These are phyloP conservation scores for Myriosclerotinia duriaeana DNA, from an alignment of 2,329 filamentous ascomycete genomes.

Conservation along the genomic window DNA sequence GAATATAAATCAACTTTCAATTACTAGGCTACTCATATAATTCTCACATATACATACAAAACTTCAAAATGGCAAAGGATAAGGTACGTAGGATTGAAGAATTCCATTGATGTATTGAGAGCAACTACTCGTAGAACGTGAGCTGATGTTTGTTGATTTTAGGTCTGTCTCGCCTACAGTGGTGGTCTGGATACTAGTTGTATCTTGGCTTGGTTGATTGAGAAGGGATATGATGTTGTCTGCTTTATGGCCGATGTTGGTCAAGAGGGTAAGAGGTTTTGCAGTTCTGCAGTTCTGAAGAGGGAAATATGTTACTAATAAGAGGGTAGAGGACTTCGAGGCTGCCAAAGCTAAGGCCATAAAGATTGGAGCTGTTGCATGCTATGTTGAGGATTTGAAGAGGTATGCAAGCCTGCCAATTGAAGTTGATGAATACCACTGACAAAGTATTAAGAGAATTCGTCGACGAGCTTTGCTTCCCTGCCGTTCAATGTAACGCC, in stretches of 20 bases:
- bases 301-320: constrained; percentile 16
- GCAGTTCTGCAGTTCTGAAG: constrained; percentile 32
- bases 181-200: constrained; percentile 49
- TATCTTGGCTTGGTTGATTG: constrained; percentile 48
- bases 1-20: constrained; percentile 1
- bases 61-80: constrained; percentile 35
- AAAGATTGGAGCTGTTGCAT: constrained; percentile 43
- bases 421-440: neutral
- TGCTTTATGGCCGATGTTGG: constrained; percentile 68
- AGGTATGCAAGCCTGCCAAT: neutral
- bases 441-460: constrained; percentile 55
- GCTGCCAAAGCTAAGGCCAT: constrained; percentile 70
- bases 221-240: constrained; percentile 50
- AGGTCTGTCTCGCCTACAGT: constrained; percentile 47
- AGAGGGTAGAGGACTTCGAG: constrained; percentile 62
- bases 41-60: constrained; percentile 6
- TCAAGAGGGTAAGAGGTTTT: constrained; percentile 51
- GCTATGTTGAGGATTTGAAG: constrained; percentile 60
- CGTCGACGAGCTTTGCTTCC: constrained; percentile 72
- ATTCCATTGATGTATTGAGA: constrained; percentile 3
- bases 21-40: neutral
- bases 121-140: constrained; percentile 21
- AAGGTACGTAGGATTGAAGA: constrained; percentile 32
- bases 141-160: constrained; percentile 26
- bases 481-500: constrained; percentile 71